Evolutionary conservation across 2,329 filamentous ascomycete genomes (phyloP).

Genomic region (Cercospora sp.): DNA sequence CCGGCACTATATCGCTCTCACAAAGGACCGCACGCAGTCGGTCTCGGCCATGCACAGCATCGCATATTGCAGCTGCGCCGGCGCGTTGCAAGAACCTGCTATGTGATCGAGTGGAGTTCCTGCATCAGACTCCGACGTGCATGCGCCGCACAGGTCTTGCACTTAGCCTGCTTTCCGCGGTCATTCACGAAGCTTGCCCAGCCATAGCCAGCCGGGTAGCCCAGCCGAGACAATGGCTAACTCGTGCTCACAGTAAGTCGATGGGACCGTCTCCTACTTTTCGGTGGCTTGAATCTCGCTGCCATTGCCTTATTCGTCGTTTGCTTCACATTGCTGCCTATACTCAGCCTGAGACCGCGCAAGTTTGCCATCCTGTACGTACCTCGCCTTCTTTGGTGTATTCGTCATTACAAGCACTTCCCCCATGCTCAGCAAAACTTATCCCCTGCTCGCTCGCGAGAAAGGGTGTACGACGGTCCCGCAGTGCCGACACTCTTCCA

Average conservation of each 20-base stretch:
- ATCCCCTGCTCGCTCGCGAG: conserved; percentile 14
- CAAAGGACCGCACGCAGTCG: conserved; percentile 26
- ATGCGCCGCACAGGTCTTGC: conserved; percentile 25
- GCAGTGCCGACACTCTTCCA: conserved; percentile 22
- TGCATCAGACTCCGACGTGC: conserved; percentile 30
- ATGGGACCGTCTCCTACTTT: conserved; percentile 94
- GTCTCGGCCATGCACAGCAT: conserved; percentile 29
- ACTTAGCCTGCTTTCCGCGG: conserved; percentile 13
- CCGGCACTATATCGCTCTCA: conserved; percentile 13
- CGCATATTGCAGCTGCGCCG: conserved; percentile 20
- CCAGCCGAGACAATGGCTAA: conserved; percentile 39
- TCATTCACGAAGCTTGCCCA: conserved; percentile 20
- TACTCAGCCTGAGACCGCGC: conserved; percentile 75
- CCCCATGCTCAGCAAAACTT: conserved; percentile 20
- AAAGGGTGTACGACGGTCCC: conserved; percentile 30
- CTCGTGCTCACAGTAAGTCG: conserved; percentile 71
- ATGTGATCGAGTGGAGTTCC: conserved; percentile 32
- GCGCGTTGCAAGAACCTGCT: conserved; percentile 21
- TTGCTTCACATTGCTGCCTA: conserved; percentile 85
- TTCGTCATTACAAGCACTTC: conserved; percentile 14
- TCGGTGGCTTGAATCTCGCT: conserved; percentile 84
- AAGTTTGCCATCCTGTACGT: conserved; percentile 99
- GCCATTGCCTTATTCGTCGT: conserved; percentile 90
- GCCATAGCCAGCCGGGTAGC: conserved; percentile 21
- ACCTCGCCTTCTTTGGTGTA: conserved; percentile 18